Percentiles rank a stretch among this genome's conserved stretches.
Evolutionary conservation across 202 grass and related monocot genomes (phyloP).

Genomic region (Schoenoplectus triqueter): DNA sequence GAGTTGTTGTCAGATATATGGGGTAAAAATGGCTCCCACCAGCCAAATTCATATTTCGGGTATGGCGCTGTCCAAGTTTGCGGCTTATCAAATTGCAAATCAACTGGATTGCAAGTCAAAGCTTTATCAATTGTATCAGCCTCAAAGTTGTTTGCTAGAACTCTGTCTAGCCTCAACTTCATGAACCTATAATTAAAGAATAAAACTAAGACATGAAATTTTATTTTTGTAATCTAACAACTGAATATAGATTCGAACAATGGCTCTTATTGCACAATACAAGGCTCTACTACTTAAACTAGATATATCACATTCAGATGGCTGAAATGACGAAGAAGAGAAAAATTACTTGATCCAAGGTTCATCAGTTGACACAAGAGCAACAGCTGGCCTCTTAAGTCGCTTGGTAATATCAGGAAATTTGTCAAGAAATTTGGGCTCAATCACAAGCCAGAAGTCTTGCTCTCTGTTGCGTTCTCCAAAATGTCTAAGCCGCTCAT

Average conservation of each 20-base stretch:
- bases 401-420: conserved; percentile 77
- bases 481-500: conserved; percentile 66
- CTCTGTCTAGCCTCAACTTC: conserved; percentile 89
- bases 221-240: background rate
- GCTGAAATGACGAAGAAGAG: background rate
- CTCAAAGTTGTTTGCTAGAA: conserved; percentile 73
- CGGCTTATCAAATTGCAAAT: conserved; percentile 78
- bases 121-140: conserved; percentile 67
- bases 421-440: conserved; percentile 88
- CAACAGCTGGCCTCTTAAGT: conserved; percentile 75
- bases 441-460: conserved; percentile 88
- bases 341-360: conserved; percentile 82
- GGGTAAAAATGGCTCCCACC: conserved; percentile 90
- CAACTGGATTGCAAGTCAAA: conserved; percentile 62
- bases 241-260: background rate
- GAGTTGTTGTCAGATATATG: conserved; percentile 52
- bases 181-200: conserved; percentile 64
- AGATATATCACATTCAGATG: background rate
- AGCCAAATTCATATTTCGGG: conserved; percentile 83
- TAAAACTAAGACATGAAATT: background rate
- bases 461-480: conserved; percentile 72
- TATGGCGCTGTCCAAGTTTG: conserved; percentile 88
- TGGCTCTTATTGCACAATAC: background rate
- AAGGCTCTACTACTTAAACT: conserved; percentile 3
- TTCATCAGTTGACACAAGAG: conserved; percentile 80